These are phyloP conservation scores for Skeletonema potamos DNA, from an alignment of 108 stramenopile species.

Conservation along the genomic window DNA sequence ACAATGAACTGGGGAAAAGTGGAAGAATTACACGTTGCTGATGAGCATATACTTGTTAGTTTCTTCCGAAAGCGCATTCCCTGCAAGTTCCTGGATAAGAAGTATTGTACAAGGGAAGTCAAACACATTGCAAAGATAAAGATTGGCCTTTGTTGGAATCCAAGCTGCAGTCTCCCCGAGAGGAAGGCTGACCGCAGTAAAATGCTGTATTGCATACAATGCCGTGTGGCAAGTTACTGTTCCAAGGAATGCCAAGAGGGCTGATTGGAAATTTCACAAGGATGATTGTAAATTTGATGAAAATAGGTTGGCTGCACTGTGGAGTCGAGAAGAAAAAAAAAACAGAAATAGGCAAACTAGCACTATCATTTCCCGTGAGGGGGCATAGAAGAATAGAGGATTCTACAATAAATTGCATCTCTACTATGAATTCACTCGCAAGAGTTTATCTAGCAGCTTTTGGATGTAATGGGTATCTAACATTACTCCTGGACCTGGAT, in stretches of 20 bases:
- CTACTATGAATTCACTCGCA: too few relatives aligned
- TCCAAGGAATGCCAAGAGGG: background rate
- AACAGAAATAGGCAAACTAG: too few relatives aligned
- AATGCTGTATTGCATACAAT: background rate
- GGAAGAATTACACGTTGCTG: background rate
- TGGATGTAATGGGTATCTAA: too few relatives aligned
- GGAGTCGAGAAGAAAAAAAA: too few relatives aligned
- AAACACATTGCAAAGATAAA: background rate
- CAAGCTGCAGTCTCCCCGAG: background rate
- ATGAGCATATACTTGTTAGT: background rate
- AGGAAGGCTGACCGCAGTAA: background rate
- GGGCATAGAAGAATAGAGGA: too few relatives aligned
- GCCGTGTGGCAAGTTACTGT: background rate
- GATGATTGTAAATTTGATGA: background rate
- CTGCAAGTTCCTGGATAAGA: background rate
- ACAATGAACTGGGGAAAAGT: background rate
- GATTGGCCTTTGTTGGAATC: background rate
- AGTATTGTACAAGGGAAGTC: background rate
- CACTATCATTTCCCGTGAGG: too few relatives aligned
- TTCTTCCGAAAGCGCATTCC: background rate
- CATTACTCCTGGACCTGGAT: too few relatives aligned
- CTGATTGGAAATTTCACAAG: background rate
- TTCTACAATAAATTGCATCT: too few relatives aligned
- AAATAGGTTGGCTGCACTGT: too few relatives aligned
- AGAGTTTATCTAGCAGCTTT: too few relatives aligned